These are phyloP conservation scores for Colletotrichum liriopes DNA, from an alignment of 2,329 filamentous ascomycete species.

Conservation along the genomic window DNA sequence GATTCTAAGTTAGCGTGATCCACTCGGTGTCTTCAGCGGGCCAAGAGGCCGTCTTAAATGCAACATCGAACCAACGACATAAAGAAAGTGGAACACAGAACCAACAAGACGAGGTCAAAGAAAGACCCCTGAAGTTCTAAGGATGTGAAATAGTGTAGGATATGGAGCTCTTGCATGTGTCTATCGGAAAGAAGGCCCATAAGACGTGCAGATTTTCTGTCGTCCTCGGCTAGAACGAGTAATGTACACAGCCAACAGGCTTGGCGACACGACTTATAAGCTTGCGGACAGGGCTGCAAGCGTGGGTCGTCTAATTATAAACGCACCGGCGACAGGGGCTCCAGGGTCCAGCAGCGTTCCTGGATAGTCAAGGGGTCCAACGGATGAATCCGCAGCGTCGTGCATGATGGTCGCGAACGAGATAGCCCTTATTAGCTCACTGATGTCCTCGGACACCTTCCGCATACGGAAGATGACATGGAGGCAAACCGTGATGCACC, in stretches of 20 bases:
- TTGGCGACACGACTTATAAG: not conserved
- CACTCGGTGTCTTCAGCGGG: slow-evolving; percentile 1
- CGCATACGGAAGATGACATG: no score
- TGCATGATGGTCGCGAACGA: no score
- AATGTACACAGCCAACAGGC: not conserved
- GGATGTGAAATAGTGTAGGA: no score
- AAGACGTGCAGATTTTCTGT: not conserved
- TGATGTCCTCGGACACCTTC: no score
- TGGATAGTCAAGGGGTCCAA: no score
- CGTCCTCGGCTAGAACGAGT: not conserved
- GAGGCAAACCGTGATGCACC: no score
- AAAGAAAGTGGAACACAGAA: slow-evolving; percentile 1
- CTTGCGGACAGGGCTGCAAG: not conserved
- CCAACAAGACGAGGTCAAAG: not conserved
- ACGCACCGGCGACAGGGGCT: not conserved
- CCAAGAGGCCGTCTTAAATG: not conserved
- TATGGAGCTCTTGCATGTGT: slow-evolving; percentile 1
- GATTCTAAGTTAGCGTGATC: not conserved
- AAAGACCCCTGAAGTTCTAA: no score
- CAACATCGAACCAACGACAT: slow-evolving; percentile 4
- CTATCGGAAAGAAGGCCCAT: not conserved
- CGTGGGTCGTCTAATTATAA: not conserved
- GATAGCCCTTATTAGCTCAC: no score
- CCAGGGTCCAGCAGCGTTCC: no score
- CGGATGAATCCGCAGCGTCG: no score